Base-by-base conservation (phyloP, 1,284 basidiomycete species). In the Cutaneotrichosporon dermatis region DNA sequence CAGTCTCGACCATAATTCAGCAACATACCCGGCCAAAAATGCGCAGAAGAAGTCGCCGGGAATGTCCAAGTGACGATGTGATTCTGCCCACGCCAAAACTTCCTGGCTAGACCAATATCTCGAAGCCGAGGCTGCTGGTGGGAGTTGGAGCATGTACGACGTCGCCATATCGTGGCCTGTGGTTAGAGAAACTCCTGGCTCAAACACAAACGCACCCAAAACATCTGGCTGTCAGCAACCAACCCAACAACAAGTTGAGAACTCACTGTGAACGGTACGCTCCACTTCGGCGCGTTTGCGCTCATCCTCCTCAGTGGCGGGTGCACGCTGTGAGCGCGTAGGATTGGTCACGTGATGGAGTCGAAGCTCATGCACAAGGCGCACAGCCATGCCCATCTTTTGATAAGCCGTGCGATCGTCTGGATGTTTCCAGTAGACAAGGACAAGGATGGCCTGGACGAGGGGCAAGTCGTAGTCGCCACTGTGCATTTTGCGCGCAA, bases 351-450 rank as follows among this genome's bases (percentile, higher is more conserved):
- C 41, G 34, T 55, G 55, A 5, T 54, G 13, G 33, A 57, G 41
- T 12, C 54, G 57, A 2, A 71, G 59, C 59, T 73, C 65, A 13
- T 51, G 59, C 0, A 67, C 63, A 9, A 66, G 51, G 0, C 71
- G 54, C 4, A 67, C 61, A 1, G 69, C 68, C 33, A 66, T 63
- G 3, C 68, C 71, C 9, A 68, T 51, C 40, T 68, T 68, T 6
- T 61, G 53, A 50, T 64, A 70, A 1, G 58, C 54, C 2, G 66
- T 61, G 11, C 58, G 50, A 8, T 68, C 64, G 8, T 54, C 55
- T 0, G 60, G 59, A 7, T 57, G 39, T 12, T 61, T 61, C 64
- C 64, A 68, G 15, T 56, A 57, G 4, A 62, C 44, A 13, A 63
- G 11, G 12, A 66, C 58, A 2, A 64, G 43, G 7, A 68, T 45